A percentile compares a stretch with the other conserved stretches of the same genome.
Evolutionary conservation across 257 asterid genomes (phyloP).

Genomic region (Dorcoceras hygrometricum): DNA sequence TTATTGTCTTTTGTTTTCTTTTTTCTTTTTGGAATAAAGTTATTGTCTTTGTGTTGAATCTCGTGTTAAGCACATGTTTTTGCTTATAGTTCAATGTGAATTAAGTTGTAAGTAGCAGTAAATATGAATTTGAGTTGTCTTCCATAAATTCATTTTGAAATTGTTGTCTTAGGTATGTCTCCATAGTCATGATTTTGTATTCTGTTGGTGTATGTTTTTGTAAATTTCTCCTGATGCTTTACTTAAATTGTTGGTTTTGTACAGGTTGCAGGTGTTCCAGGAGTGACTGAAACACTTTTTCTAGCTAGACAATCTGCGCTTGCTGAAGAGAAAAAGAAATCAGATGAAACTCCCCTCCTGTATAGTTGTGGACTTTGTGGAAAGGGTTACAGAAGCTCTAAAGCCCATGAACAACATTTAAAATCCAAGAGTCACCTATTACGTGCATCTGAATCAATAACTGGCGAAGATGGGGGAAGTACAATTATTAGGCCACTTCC

Average conservation of each 20-base stretch:
- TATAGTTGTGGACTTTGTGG: slow-evolving; percentile 81
- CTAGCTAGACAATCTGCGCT: slow-evolving; percentile 78
- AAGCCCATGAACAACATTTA: slow-evolving; percentile 89
- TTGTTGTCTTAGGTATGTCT: background rate
- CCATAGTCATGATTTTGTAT: background rate
- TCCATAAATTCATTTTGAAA: background rate
- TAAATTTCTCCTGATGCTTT: background rate
- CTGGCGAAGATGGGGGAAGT: slow-evolving; percentile 36
- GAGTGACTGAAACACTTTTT: slow-evolving; percentile 84
- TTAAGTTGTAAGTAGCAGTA: background rate
- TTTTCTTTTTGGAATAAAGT: too few relatives aligned
- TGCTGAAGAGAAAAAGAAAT: slow-evolving; percentile 57
- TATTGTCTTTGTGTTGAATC: background rate
- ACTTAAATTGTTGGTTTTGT: slow-evolving; percentile 11
- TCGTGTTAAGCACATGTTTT: too few relatives aligned
- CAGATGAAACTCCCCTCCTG: slow-evolving; percentile 64
- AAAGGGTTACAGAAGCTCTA: slow-evolving; percentile 78
- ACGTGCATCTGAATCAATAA: slow-evolving; percentile 48
- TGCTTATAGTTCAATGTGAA: background rate
- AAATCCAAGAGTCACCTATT: slow-evolving; percentile 70
- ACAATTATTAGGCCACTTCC: slow-evolving; percentile 65
- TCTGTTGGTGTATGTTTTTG: background rate
- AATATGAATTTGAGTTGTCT: background rate
- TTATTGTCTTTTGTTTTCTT: too few relatives aligned
- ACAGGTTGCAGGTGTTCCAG: slow-evolving; percentile 97